Evolutionary conservation across 2,329 filamentous ascomycete species (phyloP).

Genomic region (Xylariaceae sp.): DNA sequence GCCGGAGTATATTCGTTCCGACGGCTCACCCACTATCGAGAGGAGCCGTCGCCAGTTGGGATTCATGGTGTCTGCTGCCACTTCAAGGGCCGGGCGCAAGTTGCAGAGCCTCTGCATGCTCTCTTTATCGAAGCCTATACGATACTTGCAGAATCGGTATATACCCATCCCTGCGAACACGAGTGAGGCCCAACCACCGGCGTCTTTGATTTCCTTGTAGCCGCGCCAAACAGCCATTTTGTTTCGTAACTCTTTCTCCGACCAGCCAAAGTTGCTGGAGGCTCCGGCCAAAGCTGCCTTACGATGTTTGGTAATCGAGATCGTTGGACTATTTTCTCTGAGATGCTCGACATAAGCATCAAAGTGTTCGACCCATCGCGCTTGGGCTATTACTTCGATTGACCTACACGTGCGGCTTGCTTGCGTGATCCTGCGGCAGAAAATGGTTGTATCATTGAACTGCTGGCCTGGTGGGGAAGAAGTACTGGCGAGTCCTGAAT

Average conservation of each 20-base stretch:
- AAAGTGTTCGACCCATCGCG: slow-evolving; percentile 63
- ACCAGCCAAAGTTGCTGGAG: slow-evolving; percentile 60
- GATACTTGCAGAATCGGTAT: slow-evolving; percentile 67
- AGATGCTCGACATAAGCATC: slow-evolving; percentile 53
- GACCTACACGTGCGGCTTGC: slow-evolving; percentile 61
- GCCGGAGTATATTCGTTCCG: slow-evolving; percentile 50
- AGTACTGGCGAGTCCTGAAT: background rate
- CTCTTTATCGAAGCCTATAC: slow-evolving; percentile 58
- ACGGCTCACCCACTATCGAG: slow-evolving; percentile 52
- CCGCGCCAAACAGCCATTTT: slow-evolving; percentile 59
- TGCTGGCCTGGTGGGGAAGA: slow-evolving; percentile 21
- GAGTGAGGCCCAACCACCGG: slow-evolving; percentile 61
- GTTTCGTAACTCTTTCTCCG: slow-evolving; percentile 64
- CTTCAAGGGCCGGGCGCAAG: slow-evolving; percentile 55
- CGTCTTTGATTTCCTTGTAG: slow-evolving; percentile 64
- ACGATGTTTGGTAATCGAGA: slow-evolving; percentile 55
- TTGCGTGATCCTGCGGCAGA: slow-evolving; percentile 44
- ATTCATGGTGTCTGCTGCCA: slow-evolving; percentile 59
- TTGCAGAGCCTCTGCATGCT: slow-evolving; percentile 55
- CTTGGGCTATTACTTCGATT: slow-evolving; percentile 64
- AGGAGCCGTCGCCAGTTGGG: slow-evolving; percentile 60
- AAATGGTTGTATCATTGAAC: slow-evolving; percentile 43
- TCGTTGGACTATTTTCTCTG: slow-evolving; percentile 51
- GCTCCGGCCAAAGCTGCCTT: slow-evolving; percentile 61
- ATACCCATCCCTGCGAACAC: slow-evolving; percentile 65